These are phyloP conservation scores for Suhomyces sp. DNA, from an alignment of 805 yeast species.

Conservation along the genomic window DNA sequence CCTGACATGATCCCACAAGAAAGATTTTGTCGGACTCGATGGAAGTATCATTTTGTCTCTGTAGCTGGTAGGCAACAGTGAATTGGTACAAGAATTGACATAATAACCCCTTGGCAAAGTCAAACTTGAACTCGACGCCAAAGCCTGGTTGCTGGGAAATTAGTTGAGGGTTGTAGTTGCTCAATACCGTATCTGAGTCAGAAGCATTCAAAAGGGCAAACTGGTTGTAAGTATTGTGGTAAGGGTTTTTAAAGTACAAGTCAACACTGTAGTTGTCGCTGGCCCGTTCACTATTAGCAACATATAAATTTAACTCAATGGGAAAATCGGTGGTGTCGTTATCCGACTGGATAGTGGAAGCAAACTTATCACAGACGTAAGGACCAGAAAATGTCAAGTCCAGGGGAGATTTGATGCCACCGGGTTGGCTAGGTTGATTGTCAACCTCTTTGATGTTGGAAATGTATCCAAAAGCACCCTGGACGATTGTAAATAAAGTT, in stretches of 20 bases:
- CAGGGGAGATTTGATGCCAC: conserved; percentile 10
- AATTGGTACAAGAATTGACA: conserved; percentile 17
- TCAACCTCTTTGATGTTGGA: conserved; percentile 8
- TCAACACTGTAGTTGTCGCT: conserved; percentile 16
- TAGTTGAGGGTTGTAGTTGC: conserved; percentile 11
- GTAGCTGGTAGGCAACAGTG: conserved; percentile 14
- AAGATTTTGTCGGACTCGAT: conserved; percentile 14
- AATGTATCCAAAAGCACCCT: neutral
- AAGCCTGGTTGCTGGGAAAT: conserved; percentile 12
- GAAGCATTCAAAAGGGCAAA: conserved; percentile 11
- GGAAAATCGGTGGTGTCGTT: conserved; percentile 17
- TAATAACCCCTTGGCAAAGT: conserved; percentile 13
- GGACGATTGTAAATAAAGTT: neutral
- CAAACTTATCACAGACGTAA: conserved; percentile 17
- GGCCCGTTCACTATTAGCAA: conserved; percentile 7
- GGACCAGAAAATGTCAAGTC: conserved; percentile 13
- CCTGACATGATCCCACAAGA: conserved; percentile 16
- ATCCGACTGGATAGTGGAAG: conserved; percentile 11
- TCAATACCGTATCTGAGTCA: conserved; percentile 6
- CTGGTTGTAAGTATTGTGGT: conserved; percentile 6
- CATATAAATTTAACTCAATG: conserved; percentile 15
- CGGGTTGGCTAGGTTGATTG: neutral
- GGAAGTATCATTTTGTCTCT: conserved; percentile 3
- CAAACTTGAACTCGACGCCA: conserved; percentile 16
- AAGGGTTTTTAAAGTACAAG: conserved; percentile 14